phyloP scores from a whole-genome alignment of 2,329 filamentous ascomycete genomes.

The Pleurostoma richardsiae region DNA sequence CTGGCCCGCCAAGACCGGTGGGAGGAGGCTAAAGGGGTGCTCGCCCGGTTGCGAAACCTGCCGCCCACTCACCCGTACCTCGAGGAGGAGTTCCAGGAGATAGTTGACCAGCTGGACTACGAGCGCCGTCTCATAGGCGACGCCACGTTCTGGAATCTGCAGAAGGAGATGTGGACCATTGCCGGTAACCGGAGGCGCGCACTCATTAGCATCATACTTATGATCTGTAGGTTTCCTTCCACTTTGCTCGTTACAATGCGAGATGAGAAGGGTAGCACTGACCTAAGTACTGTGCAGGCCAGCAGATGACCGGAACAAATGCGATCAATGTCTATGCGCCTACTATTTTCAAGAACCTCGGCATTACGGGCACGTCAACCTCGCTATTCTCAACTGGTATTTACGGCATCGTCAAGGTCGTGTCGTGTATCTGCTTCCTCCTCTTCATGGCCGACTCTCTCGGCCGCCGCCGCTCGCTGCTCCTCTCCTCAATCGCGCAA shows the following conservation, averaged over 20 bases:
- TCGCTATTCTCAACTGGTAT: slow-evolving; percentile 69
- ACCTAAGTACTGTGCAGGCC: not conserved
- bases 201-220: slow-evolving; percentile 51
- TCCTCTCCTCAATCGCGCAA: slow-evolving; percentile 44
- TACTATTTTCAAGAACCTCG: slow-evolving; percentile 62
- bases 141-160: slow-evolving; percentile 48
- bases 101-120: slow-evolving; percentile 54
- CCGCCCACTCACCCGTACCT: slow-evolving; percentile 46
- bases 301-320: slow-evolving; percentile 46
- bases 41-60: slow-evolving; percentile 52
- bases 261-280: too few relatives aligned
- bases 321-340: slow-evolving; percentile 63
- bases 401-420: slow-evolving; percentile 68
- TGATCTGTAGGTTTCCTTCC: slow-evolving; percentile 17
- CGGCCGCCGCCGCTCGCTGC: not conserved
- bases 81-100: slow-evolving; percentile 56
- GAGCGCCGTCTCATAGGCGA: slow-evolving; percentile 54
- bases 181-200: slow-evolving; percentile 59
- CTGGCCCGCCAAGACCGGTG: slow-evolving; percentile 26
- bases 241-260: too few relatives aligned
- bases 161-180: slow-evolving; percentile 60
- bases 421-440: slow-evolving; percentile 58
- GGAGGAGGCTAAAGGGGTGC: slow-evolving; percentile 45
- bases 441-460: slow-evolving; percentile 48
- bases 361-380: slow-evolving; percentile 48